phyloP scores from a whole-genome alignment of 139 green algal species.

The Chlamydomonas sphaeroides region DNA sequence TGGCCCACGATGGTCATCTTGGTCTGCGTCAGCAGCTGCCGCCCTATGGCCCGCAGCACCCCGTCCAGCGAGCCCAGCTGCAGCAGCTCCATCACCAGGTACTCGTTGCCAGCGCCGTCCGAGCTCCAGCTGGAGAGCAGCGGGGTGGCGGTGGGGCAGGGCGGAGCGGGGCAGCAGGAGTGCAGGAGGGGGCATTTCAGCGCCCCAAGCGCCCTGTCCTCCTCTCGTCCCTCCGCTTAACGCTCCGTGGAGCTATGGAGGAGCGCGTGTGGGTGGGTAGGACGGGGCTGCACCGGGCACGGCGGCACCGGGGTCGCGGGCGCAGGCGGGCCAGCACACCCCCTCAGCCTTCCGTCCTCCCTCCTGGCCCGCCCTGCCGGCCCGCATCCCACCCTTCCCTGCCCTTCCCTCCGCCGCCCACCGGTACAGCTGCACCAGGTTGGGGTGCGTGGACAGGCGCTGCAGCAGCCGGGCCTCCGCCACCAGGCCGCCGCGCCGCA shows the following conservation, averaged over 20 bases:
- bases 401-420: not conserved
- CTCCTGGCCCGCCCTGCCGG: too few species aligned
- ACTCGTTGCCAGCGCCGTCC: constrained; percentile 63
- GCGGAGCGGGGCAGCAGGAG: too few species aligned
- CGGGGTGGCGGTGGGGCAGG: too few species aligned
- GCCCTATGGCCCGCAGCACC: constrained; percentile 28
- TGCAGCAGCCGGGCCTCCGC: constrained; percentile 65
- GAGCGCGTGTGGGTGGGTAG: too few species aligned
- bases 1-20: constrained; percentile 59
- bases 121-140: constrained; percentile 55
- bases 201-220: too few species aligned
- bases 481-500: constrained; percentile 62
- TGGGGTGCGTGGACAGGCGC: constrained; percentile 61
- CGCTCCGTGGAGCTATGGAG: too few species aligned
- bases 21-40: constrained; percentile 33
- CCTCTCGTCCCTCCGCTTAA: too few species aligned
- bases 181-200: too few species aligned
- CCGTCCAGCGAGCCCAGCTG: constrained; percentile 49
- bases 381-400: not conserved
- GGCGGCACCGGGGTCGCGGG: too few species aligned
- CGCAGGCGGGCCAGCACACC: too few species aligned
- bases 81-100: constrained; percentile 66
- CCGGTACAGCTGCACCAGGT: constrained; percentile 49
- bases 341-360: not conserved
- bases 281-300: too few species aligned